These are phyloP conservation scores for Lepidium sativum DNA, from an alignment of 345 rosid species.

Conservation along the genomic window DNA sequence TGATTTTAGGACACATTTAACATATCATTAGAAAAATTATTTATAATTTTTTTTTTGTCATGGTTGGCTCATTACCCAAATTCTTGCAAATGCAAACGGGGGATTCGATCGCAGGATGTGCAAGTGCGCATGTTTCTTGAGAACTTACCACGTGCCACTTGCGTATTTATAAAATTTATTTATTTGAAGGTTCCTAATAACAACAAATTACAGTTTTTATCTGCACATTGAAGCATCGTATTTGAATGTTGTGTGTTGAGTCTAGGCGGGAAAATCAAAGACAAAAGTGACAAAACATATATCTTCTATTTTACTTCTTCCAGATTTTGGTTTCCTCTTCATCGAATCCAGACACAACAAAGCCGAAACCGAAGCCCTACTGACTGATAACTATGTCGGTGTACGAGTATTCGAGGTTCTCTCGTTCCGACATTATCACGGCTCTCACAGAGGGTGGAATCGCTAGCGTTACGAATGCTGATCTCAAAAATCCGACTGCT, in stretches of 20 bases:
- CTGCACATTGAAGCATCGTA: neutral
- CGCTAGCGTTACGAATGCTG: conserved; percentile 39
- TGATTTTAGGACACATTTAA: too few species aligned
- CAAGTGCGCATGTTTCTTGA: too few species aligned
- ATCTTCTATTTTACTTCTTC: neutral
- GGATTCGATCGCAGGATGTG: too few species aligned
- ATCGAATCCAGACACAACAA: neutral
- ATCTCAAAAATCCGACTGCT: conserved; percentile 40
- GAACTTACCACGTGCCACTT: too few species aligned
- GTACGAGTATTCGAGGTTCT: conserved; percentile 55
- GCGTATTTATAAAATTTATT: too few species aligned
- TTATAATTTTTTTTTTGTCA: too few species aligned
- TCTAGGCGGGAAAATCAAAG: conserved; percentile 20
- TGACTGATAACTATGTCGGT: conserved; percentile 45
- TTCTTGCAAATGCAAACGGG: too few species aligned
- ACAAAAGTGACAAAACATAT: neutral
- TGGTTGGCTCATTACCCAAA: too few species aligned
- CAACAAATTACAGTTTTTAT: too few species aligned
- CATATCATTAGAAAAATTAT: too few species aligned
- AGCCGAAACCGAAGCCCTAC: neutral
- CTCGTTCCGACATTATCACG: conserved; percentile 48
- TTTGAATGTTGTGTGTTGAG: neutral
- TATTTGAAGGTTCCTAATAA: too few species aligned
- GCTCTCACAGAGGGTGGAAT: conserved; percentile 55
- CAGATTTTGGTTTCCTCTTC: neutral